Base-by-base conservation (phyloP, 2,329 filamentous ascomycete species). In the Raffaelea ambrosiae region DNA sequence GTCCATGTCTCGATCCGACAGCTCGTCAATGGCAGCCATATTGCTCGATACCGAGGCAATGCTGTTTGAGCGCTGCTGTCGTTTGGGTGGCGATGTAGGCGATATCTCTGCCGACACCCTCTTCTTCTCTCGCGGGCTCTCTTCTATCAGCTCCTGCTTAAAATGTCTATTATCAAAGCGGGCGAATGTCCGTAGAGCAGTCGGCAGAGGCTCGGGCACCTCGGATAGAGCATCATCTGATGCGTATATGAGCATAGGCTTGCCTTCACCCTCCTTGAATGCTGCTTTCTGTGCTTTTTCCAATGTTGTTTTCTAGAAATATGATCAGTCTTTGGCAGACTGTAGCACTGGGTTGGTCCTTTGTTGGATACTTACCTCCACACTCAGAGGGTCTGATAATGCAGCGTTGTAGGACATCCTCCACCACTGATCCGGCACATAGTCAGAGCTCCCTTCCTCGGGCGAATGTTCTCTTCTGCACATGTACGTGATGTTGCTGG, bases 11-110 rank as follows among this genome's bases (percentile, higher is more conserved):
- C 46, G 48, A n/a, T 69, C 67, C 45, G 68, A 71, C 2, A 53
- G 18, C 18, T 57, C 58, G 1, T 55, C 58, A 4, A 67, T 47
- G 0, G 71, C 72, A 0, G 69, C 70, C 4, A 65, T 61, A 50
- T 73, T 72, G 11, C 65, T 72, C 9, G 66, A 66, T 63, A 74
- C 67, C 0, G 71, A 74, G 40, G 71, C 69, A 10, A 64, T 56
- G 48, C 71, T 74, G n/a, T 64, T 64, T 0, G 68, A 62, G 7
- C 70, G 62, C 43, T 72, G 69, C 42, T 72, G 71, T 41, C 70
- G 59, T 54, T 73, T 73, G 1, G 68, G 64, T 1, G 69, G 67
- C 1, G 69, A 72, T 4, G 54, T 48, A 2, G 56, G 58, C 7
- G 26, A 29, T 2, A 51, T 48, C 4, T 53, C 52, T 9, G 48